Conservation (phyloP, 2,329 filamentous ascomycete genomes). For the Tricladium varicosporioides region DNA sequence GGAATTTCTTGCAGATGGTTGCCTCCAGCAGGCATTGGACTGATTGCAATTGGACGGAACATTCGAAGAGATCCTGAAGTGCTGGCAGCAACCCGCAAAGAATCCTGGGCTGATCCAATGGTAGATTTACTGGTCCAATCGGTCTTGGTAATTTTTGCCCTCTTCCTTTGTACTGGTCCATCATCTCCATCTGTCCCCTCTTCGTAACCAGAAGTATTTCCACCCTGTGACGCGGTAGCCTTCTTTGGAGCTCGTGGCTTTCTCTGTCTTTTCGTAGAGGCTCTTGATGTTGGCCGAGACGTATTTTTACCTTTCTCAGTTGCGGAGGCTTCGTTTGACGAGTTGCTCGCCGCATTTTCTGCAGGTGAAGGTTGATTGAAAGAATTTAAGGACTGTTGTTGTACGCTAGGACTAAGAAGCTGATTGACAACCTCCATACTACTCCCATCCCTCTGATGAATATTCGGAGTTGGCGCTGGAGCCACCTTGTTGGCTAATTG, state of each 20-base stretch:
- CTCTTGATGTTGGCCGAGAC: conserved; percentile 30
- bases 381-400: conserved; percentile 21
- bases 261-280: conserved; percentile 29
- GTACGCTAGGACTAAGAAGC: conserved; percentile 30
- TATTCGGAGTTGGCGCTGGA: conserved; percentile 9
- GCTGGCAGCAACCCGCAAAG: conserved; percentile 84
- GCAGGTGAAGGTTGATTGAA: conserved; percentile 18
- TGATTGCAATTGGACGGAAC: conserved; percentile 68
- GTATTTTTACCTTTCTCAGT: conserved; percentile 21
- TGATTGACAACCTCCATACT: conserved; percentile 41
- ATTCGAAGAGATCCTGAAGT: conserved; percentile 84
- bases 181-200: conserved; percentile 49
- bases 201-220: conserved; percentile 74
- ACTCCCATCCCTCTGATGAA: conserved; percentile 26
- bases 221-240: conserved; percentile 30
- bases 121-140: conserved; percentile 69
- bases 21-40: conserved; percentile 44
- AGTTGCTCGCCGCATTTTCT: conserved; percentile 16
- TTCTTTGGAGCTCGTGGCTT: conserved; percentile 19
- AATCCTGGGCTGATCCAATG: conserved; percentile 74
- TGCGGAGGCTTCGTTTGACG: conserved; percentile 11
- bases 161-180: conserved; percentile 57
- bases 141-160: conserved; percentile 73
- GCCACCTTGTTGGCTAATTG: conserved; percentile 33
- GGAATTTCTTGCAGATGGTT: conserved; percentile 69